Evolutionary conservation across 345 rosid genomes (phyloP).

Genomic region (Gossypium mustelinum): DNA sequence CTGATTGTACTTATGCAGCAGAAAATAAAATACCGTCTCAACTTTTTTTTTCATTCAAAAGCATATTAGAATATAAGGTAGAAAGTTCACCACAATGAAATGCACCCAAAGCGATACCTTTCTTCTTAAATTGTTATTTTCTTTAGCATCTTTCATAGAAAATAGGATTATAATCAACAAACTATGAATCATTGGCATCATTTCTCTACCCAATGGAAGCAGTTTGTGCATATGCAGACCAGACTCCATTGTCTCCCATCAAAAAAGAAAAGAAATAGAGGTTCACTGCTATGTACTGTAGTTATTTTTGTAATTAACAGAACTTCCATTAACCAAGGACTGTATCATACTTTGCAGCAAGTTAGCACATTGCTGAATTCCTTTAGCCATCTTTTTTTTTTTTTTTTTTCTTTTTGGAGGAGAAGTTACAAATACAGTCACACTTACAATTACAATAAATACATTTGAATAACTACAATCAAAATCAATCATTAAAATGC

Average conservation of each 20-base stretch:
- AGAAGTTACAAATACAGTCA: no score
- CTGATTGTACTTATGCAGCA: neutral
- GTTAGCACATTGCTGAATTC: neutral
- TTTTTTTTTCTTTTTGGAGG: no score
- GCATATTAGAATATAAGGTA: neutral
- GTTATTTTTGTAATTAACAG: neutral
- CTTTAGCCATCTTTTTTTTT: neutral
- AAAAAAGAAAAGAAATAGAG: neutral
- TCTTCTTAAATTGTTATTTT: neutral
- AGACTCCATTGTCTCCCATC: neutral
- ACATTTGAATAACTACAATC: no score
- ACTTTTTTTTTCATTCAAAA: constrained; percentile 1
- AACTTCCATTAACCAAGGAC: neutral
- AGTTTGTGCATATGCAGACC: neutral
- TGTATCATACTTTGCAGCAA: neutral
- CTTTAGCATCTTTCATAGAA: neutral
- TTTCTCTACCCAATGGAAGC: neutral
- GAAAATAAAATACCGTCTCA: neutral
- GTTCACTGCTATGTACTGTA: neutral
- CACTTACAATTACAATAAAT: no score
- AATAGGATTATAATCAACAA: neutral
- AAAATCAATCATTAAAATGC: no score
- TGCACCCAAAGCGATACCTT: neutral
- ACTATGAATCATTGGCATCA: neutral
- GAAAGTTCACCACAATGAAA: neutral